Evolutionary conservation across 768 basidiomycete genomes (phyloP).

Genomic region (Leucocoprinus birnbaumii): DNA sequence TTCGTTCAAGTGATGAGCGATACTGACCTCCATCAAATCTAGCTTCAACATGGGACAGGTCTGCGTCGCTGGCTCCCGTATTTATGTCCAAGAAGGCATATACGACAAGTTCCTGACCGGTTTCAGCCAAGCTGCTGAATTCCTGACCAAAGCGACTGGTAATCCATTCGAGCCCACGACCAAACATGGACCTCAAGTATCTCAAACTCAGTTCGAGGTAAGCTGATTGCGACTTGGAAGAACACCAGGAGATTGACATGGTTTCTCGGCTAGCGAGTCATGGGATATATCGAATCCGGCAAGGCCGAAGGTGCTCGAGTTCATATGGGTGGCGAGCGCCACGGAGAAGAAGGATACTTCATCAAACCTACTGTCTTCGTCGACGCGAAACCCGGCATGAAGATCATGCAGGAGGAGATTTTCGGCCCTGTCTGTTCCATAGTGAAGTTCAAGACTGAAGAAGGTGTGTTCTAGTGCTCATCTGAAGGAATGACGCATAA

Average conservation of each 20-base stretch:
- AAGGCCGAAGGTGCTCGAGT: slow-evolving; percentile 69
- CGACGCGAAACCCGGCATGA: slow-evolving; percentile 64
- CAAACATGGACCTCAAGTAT: slow-evolving; percentile 72
- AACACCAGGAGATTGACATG: too few species aligned
- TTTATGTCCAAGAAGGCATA: slow-evolving; percentile 76
- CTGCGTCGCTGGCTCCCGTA: slow-evolving; percentile 79
- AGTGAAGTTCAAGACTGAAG: slow-evolving; percentile 70
- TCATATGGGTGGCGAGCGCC: slow-evolving; percentile 62
- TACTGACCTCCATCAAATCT: not conserved
- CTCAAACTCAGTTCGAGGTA: slow-evolving; percentile 63
- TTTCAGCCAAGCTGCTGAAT: slow-evolving; percentile 50
- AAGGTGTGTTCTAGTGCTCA: slow-evolving; percentile 16
- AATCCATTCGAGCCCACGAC: slow-evolving; percentile 56
- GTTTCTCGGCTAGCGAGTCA: slow-evolving; percentile 51
- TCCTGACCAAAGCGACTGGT: slow-evolving; percentile 49
- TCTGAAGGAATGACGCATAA: not conserved
- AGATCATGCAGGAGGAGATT: slow-evolving; percentile 73
- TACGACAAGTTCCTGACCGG: slow-evolving; percentile 72
- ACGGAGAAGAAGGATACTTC: slow-evolving; percentile 51
- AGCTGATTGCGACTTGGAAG: not conserved
- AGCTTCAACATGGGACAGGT: slow-evolving; percentile 52
- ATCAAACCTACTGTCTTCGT: slow-evolving; percentile 77
- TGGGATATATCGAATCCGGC: slow-evolving; percentile 77
- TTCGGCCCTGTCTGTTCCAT: slow-evolving; percentile 81
- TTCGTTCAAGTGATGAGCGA: not conserved